Base-by-base conservation (phyloP, 345 rosid species). In the Anastatica hierochuntica region DNA sequence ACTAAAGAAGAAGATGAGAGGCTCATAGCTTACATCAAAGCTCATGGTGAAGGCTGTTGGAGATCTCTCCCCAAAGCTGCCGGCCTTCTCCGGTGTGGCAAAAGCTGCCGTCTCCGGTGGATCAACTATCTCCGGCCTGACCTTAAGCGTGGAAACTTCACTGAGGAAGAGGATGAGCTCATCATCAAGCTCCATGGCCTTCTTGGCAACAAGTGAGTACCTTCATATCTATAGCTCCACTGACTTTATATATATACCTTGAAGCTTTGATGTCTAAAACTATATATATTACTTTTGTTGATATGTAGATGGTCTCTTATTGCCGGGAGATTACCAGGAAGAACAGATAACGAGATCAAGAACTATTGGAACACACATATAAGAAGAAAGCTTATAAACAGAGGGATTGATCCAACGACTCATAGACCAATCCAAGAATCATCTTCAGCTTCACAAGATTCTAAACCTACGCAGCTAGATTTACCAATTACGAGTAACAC, bases 351-450 rank as follows among this genome's bases (percentile, higher is more conserved):
- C 43, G 95, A 85, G 69, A 85, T 85, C 17, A 85, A 85, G 70
- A 85, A 85, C 51, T 85, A 85, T 36, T 85, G 95, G 95, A 85
- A 85, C 77, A 85, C 95, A 2, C 95, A 85, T 44, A 87, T 87
- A 46, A 68, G 86, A 71, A 78, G 89, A 46, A 87, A 87, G 75
- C 94, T 87, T 14, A 43, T 83, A 27, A 81, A 73, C 58, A 72
- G 85, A 52, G 96, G 96, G 38, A 83, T 87, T 43, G 94, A 87
- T 74, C 94, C 96, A 14, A 70, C 82, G 4, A 81, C 89, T 17
- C 96, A 87, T 49, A 58, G 87, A 49, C 76, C 87, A 23, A 64
- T 87, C 53, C 75, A 72, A 36, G 83, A 84, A 50, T 66, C 77
- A 4, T 35, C 33, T 2, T 24, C 69, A 64, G n/a, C 72, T 27